These are phyloP conservation scores for Ramaria rubella DNA, from an alignment of 768 basidiomycete genomes.

Conservation along the genomic window DNA sequence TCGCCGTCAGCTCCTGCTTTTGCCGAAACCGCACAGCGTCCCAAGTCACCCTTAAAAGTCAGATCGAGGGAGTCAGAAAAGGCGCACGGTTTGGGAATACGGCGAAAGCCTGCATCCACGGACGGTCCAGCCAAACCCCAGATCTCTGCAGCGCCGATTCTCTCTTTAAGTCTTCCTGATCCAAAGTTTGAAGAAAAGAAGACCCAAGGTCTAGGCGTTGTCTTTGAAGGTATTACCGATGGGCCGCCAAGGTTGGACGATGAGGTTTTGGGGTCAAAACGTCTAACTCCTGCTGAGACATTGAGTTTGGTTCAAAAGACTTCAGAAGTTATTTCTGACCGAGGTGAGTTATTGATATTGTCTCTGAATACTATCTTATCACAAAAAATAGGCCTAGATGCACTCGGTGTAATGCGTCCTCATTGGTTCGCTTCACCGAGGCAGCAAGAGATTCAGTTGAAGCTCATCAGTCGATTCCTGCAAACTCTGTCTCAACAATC, in stretches of 20 bases:
- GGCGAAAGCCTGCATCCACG: not conserved
- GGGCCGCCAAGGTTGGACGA: slow-evolving; percentile 43
- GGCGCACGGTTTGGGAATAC: not conserved
- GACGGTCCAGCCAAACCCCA: slow-evolving; percentile 15
- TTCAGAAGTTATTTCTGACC: slow-evolving; percentile 55
- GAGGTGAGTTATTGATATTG: slow-evolving; percentile 40
- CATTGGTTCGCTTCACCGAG: slow-evolving; percentile 69
- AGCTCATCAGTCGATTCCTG: slow-evolving; percentile 65
- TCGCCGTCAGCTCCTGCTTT: not conserved
- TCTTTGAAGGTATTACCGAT: slow-evolving; percentile 56
- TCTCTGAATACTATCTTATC: not conserved
- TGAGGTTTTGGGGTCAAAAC: slow-evolving; percentile 46
- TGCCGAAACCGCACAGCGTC: not conserved
- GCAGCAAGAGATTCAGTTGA: slow-evolving; percentile 47
- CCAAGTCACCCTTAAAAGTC: not conserved
- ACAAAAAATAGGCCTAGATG: slow-evolving; percentile 56
- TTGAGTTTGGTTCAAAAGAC: slow-evolving; percentile 60
- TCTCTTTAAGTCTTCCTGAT: slow-evolving; percentile 56
- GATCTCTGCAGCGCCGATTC: slow-evolving; percentile 39
- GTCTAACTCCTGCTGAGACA: slow-evolving; percentile 56
- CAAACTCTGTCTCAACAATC: slow-evolving; percentile 40
- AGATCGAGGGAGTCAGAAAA: not conserved
- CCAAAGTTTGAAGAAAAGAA: slow-evolving; percentile 42
- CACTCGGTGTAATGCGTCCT: slow-evolving; percentile 78
- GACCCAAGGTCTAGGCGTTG: slow-evolving; percentile 42